Evolutionary conservation across 108 stramenopile genomes (phyloP), one percentile per base, ranked within the genome.

Genomic region (Schizochytrium sp.): DNA sequence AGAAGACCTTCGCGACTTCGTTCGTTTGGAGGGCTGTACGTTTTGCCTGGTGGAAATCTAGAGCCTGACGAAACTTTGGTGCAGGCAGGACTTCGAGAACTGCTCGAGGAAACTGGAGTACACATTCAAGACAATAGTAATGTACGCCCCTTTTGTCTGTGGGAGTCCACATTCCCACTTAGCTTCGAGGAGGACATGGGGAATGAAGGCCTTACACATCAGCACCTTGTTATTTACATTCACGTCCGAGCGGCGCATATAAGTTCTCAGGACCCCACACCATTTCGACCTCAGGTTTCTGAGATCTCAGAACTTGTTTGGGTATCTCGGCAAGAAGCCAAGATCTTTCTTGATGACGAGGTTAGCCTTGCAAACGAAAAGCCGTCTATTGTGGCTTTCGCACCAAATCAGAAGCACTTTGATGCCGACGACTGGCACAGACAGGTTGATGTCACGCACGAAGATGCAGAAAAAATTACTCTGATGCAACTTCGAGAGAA

Each of bases 151-250:
- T 55, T 83, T 3, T 83, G 76, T 40, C 76, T 83, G 7, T 83
- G 76, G 76, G 76, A 83, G 3, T 83, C 76, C 45, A 83, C 76
- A n/a, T 83, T 55, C 47, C 76, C 76, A 53, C 53, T 83, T 5
- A 19, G 17, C 47, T 83, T 83, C 40, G 76, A 83, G n/a, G 50
- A 7, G 5, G n/a, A 17, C 8, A 17, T 55, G 28, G 76, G 76
- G 8, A 7, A 50, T 7, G 5, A 42, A 17, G 76, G 76, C 10
- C 76, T 83, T 42, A 19, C 76, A 12, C 76, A 83, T 40, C 76
- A 83, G 47, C 76, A 83, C 28, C 53, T 83, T 10, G 76, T 83
- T 10, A 28, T 83, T 40, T 83, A 83, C 53, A 28, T 83, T 5
- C 76, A 55, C 53, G 47, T 83, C 13, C 76, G 50, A 5, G 76